phyloP scores from a whole-genome alignment of 176 grass and related monocot species.

The Coix lacrymajobi region DNA sequence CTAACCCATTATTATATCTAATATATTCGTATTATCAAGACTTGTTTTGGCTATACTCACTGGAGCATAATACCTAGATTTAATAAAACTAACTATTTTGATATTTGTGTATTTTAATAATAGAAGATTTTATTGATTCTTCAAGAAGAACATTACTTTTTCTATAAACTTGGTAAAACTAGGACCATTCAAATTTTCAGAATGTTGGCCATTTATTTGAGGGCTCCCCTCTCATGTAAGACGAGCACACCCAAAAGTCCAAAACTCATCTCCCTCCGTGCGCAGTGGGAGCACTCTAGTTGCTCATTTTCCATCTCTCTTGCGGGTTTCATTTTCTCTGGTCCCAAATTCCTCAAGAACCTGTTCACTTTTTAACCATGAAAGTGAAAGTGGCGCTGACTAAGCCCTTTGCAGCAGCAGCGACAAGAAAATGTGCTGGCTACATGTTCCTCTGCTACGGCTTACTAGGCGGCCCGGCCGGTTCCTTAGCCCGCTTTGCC shows the following conservation, averaged over 20 bases:
- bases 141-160: too few relatives aligned
- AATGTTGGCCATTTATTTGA: neutral
- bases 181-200: neutral
- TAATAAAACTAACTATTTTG: too few relatives aligned
- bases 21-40: too few relatives aligned
- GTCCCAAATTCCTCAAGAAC: neutral
- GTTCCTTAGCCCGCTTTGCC: constrained; percentile 38
- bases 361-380: neutral
- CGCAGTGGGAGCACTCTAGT: neutral
- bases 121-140: too few relatives aligned
- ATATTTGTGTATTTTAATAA: too few relatives aligned
- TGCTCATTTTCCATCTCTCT: neutral
- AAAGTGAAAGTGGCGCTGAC: constrained; percentile 13
- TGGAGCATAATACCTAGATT: too few relatives aligned
- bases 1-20: too few relatives aligned
- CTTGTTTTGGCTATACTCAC: too few relatives aligned
- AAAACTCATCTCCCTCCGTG: neutral
- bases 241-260: neutral
- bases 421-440: constrained; percentile 20
- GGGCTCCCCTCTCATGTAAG: neutral
- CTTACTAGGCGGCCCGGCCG: neutral
- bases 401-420: neutral
- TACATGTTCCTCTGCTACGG: constrained; percentile 9
- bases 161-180: neutral
- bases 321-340: neutral